These are phyloP conservation scores for Aspergillus sp. DNA, from an alignment of 2,329 filamentous ascomycete species.

Conservation along the genomic window DNA sequence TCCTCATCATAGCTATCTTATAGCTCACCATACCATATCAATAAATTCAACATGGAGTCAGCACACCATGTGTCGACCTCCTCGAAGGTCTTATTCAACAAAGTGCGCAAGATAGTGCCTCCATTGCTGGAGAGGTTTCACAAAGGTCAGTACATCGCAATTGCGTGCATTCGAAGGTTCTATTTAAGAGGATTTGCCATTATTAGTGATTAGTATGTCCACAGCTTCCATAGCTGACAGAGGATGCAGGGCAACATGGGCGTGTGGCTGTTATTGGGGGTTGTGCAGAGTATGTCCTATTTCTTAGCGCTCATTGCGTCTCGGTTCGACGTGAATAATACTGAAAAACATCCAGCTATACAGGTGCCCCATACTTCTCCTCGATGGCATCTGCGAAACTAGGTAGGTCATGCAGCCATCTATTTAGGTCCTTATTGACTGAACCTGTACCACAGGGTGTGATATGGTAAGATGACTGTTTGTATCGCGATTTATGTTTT, in stretches of 20 bases:
- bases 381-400: slow-evolving; percentile 91
- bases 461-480: slow-evolving; percentile 65
- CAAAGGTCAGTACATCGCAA: slow-evolving; percentile 61
- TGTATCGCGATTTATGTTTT: not conserved
- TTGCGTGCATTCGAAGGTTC: not conserved
- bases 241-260: slow-evolving; percentile 71
- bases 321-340: slow-evolving; percentile 6
- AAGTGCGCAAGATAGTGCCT: slow-evolving; percentile 84
- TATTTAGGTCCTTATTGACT: not conserved
- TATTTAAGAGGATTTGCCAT: not conserved
- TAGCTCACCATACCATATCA: not conserved
- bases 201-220: not conserved
- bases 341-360: slow-evolving; percentile 55
- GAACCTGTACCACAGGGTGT: slow-evolving; percentile 41
- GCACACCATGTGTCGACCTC: slow-evolving; percentile 54
- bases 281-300: slow-evolving; percentile 64
- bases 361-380: slow-evolving; percentile 95
- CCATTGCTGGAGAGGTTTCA: slow-evolving; percentile 95
- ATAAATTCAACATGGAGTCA: slow-evolving; percentile 22
- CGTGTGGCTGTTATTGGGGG: slow-evolving; percentile 91
- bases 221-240: slow-evolving; percentile 1
- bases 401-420: slow-evolving; percentile 43
- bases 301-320: not conserved
- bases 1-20: no score
- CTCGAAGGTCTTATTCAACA: slow-evolving; percentile 70